Base-by-base conservation (phyloP, 495 filamentous ascomycete species). In the Patellaria atrata region DNA sequence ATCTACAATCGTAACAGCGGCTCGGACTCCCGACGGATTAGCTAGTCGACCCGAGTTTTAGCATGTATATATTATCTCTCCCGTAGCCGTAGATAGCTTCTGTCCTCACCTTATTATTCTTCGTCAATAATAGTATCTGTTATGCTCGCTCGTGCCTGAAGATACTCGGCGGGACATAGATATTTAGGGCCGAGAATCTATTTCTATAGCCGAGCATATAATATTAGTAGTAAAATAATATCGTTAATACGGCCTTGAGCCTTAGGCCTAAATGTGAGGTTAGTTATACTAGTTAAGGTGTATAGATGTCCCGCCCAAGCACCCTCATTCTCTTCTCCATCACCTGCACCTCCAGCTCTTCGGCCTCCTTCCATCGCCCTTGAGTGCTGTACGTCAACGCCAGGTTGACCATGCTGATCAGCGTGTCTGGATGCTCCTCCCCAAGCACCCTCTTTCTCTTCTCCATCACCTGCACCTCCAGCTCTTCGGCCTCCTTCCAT, bases 401-500 rank as follows among this genome's bases (percentile, higher is more conserved):
- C 11, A 38, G 27, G 12, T 33, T 33, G 19, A 1, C 3, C 18
- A 38, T 33, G 25, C 27, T 33, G 2, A 13, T 35, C 13, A 38
- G 27, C 28, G 13, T 36, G 3, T 17, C 26, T 33, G 27, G 36
- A 36, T 38, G 36, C 16, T 35, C 27, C 4, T 21, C 19, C 10
- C 36, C 36, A 34, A 38, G 27, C 12, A 33, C 36, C 15, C 18
- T 38, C 27, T 3, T 3, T 3, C 5, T 2, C 25, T 4, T 33
- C 15, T 35, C 36, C 16, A 35, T 19, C 27, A 37, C 30, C 29
- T 15, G 28, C 34, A 10, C 2, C 3, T 29, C 24, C 12, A n/a
- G 24, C 36, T 39, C 28, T 32, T 41, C 39, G 23, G 32, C 39
- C 16, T 41, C 31, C 13, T 28, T 21, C 23, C 9, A 30, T 16